Base-by-base conservation (phyloP, 371 early-diverging fungal species). In the Syncephalastrum sp. region DNA sequence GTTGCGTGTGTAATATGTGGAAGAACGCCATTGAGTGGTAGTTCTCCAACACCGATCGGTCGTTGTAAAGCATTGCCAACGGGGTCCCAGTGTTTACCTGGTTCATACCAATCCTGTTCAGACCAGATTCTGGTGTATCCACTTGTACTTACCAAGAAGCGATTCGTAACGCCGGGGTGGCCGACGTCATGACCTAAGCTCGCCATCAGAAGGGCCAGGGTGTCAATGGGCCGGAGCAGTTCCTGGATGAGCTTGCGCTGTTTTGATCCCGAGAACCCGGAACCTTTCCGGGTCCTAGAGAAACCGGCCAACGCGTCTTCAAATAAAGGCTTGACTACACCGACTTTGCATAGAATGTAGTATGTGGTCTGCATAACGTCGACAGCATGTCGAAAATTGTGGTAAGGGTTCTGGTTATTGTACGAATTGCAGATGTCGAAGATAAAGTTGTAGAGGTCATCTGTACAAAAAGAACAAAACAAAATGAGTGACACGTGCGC, bases 31-130 rank as follows among this genome's bases (percentile, higher is more conserved):
- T 87, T 3, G 91, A 84, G 67, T 98, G 98, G 71, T 91, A 94
- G 69, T 92, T 95, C 75, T 98, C 98, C 15, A 98, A 79, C 5
- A 95, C 92, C 0, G 95, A 90, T 56, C 86, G 84, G 77, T 95
- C 95, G 70, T 96, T 95, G 80, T 96, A 97, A 6, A 96, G 68
- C 51, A 91, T 77, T 7, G 98, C 97, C 49, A 92, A 72, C 24
- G 89, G 93, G 15, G 93, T 90, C 23, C 78, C 72, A 1, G 91
- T 87, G 2, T 87, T 80, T 46, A 91, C 80, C 85, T 85, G 52
- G 19, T 4, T 23, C 45, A 77, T 56, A 47, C 71, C 72, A 38
- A 14, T 12, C 29, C 42, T 42, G 8, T 24, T 56, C 51, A 41
- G 42, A 15, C 33, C 43, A 42, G 6, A 19, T 24, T 29, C n/a